These are phyloP conservation scores for Mycena indigotica DNA, from an alignment of 768 basidiomycete species.

Conservation along the genomic window DNA sequence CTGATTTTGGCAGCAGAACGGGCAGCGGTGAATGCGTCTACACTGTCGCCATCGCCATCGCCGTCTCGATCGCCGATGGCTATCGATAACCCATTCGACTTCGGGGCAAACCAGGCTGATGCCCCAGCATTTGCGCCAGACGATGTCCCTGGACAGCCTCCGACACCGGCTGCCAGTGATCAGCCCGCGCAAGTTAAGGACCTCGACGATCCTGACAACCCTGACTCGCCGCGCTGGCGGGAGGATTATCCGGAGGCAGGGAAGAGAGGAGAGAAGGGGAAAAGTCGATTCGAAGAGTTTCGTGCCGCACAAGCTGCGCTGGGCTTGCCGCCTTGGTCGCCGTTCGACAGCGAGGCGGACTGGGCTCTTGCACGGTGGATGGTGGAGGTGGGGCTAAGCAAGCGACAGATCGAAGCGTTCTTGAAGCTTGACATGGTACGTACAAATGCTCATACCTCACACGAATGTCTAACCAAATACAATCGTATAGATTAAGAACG, in stretches of 20 bases:
- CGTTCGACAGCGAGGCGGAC: conserved; percentile 11
- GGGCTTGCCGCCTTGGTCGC: background rate
- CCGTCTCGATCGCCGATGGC: background rate
- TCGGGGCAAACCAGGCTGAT: background rate
- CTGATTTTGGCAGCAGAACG: background rate
- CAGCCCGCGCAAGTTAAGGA: background rate
- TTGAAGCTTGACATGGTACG: conserved; percentile 11
- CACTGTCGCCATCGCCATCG: background rate
- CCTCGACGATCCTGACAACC: background rate
- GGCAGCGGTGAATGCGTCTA: background rate
- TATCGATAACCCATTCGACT: background rate
- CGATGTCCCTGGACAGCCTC: background rate
- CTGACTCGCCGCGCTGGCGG: conserved; percentile 4
- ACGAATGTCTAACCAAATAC: background rate
- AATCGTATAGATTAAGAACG: background rate
- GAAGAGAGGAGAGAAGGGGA: background rate
- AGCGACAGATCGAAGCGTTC: conserved; percentile 3
- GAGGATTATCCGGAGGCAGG: conserved; percentile 14
- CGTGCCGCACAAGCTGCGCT: background rate
- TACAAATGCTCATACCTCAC: background rate
- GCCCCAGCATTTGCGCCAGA: background rate
- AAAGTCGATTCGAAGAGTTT: conserved; percentile 8
- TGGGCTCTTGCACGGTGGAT: conserved; percentile 17
- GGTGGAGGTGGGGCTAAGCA: conserved; percentile 6
- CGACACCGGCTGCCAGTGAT: background rate